These are phyloP conservation scores for Beta macrorhiza DNA, from an alignment of 179 eudicot genomes.

Conservation along the genomic window DNA sequence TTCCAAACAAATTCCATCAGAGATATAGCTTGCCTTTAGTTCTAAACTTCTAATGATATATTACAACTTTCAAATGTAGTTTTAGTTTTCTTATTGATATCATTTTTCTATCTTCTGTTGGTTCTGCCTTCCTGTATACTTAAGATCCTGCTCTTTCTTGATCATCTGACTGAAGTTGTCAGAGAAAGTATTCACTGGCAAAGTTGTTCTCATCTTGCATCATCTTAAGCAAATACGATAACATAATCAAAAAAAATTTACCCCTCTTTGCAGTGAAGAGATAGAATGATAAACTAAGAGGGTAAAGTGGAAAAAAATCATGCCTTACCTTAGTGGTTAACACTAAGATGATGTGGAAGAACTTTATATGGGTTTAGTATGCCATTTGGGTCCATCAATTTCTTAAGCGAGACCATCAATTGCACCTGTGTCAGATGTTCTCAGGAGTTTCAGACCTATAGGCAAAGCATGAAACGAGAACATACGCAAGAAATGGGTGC, in stretches of 20 bases:
- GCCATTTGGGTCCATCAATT: constrained; percentile 75
- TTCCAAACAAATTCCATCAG: neutral
- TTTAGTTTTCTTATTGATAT: too few relatives aligned
- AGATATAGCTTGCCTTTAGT: neutral
- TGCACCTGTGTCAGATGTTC: constrained; percentile 53
- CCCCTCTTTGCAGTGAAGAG: neutral
- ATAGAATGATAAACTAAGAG: neutral
- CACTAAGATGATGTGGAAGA: constrained; percentile 52
- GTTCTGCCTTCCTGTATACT: neutral
- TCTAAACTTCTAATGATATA: neutral
- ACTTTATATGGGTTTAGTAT: constrained; percentile 95
- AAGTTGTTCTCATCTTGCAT: neutral
- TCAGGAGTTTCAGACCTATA: constrained; percentile 1
- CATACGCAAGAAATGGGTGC: neutral
- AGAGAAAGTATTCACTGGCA: neutral
- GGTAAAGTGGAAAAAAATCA: neutral
- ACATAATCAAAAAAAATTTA: too few relatives aligned
- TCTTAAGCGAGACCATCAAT: constrained; percentile 82
- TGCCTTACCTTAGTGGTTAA: constrained; percentile 20
- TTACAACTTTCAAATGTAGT: neutral
- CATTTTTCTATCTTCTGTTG: neutral
- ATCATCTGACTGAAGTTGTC: neutral
- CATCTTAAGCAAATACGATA: neutral
- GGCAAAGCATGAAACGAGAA: neutral
- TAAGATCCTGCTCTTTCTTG: neutral